Percentiles rank a stretch among this genome's conserved stretches.
Conservation (phyloP, 148 eudicot species). For the Persicaria maculosa region DNA sequence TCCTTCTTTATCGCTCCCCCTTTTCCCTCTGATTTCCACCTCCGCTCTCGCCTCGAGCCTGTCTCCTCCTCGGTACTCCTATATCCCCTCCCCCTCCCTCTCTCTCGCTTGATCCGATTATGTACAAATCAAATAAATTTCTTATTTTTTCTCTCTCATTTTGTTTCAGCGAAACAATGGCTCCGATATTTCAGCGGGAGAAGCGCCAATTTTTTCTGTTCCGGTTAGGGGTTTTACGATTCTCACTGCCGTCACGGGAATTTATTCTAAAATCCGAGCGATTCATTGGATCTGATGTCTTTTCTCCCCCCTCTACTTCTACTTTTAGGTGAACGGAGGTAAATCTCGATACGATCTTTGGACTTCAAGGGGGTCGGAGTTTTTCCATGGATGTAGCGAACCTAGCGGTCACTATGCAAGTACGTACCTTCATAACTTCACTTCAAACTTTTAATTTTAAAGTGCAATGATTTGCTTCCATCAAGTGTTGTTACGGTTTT, state of each 20-base stretch:
- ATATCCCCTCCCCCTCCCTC: background rate
- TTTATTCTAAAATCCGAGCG: background rate
- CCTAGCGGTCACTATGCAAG: conserved; percentile 67
- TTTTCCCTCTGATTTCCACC: conserved; percentile 21
- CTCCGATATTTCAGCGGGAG: conserved; percentile 23
- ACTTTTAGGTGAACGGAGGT: conserved; percentile 47
- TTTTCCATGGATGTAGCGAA: conserved; percentile 71
- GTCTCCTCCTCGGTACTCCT: conserved; percentile 2
- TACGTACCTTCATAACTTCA: conserved; percentile 21
- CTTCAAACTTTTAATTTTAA: background rate
- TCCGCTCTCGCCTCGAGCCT: background rate
- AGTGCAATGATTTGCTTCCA: background rate
- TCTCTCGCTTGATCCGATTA: background rate
- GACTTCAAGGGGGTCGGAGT: conserved; percentile 57
- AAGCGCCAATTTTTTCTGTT: conserved; percentile 31
- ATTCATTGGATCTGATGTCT: conserved; percentile 36
- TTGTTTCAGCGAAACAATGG: conserved; percentile 22
- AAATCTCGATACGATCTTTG: conserved; percentile 55
- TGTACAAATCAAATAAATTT: background rate
- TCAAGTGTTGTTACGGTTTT: background rate
- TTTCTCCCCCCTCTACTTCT: conserved; percentile 15
- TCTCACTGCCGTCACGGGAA: background rate
- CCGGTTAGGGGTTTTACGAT: conserved; percentile 49
- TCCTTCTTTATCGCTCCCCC: conserved; percentile 49
- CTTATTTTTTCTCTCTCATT: conserved; percentile 10